Conservation (phyloP, 441 rosid species). For the Arabidopsis lyrata region DNA sequence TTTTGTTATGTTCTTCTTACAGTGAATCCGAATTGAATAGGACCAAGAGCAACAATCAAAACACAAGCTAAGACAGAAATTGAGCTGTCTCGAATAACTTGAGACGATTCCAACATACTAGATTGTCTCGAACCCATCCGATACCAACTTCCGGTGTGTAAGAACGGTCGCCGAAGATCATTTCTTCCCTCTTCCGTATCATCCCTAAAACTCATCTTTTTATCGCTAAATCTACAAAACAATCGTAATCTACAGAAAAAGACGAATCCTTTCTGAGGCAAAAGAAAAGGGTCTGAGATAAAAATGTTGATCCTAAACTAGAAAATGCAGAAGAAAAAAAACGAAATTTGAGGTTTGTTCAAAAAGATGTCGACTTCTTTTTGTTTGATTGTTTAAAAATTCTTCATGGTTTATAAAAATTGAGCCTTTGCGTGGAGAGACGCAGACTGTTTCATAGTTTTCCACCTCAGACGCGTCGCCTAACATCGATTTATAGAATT, state of each 20-base stretch:
- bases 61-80: constrained; percentile 70
- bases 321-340: not conserved
- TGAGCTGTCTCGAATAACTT: constrained; percentile 62
- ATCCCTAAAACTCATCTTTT: constrained; percentile 66
- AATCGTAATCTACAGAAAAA: constrained; percentile 12
- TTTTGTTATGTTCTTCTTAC: constrained; percentile 43
- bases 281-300: constrained; percentile 20
- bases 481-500: constrained; percentile 30
- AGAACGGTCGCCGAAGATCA: constrained; percentile 63
- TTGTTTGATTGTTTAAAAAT: constrained; percentile 26
- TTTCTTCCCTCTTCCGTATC: constrained; percentile 60
- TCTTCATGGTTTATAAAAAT: constrained; percentile 4
- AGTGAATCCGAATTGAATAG: constrained; percentile 79
- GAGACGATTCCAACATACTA: constrained; percentile 63
- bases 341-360: constrained; percentile 5
- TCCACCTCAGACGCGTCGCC: constrained; percentile 35
- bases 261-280: constrained; percentile 2
- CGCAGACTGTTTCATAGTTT: constrained; percentile 40
- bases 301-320: constrained; percentile 33
- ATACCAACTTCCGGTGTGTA: constrained; percentile 78
- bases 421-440: constrained; percentile 40
- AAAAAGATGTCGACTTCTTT: constrained; percentile 12
- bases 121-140: constrained; percentile 68
- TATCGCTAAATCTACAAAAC: constrained; percentile 12
- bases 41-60: constrained; percentile 72